Conservation (phyloP, 2,329 filamentous ascomycete genomes). For the Fusarium dlaminii region DNA sequence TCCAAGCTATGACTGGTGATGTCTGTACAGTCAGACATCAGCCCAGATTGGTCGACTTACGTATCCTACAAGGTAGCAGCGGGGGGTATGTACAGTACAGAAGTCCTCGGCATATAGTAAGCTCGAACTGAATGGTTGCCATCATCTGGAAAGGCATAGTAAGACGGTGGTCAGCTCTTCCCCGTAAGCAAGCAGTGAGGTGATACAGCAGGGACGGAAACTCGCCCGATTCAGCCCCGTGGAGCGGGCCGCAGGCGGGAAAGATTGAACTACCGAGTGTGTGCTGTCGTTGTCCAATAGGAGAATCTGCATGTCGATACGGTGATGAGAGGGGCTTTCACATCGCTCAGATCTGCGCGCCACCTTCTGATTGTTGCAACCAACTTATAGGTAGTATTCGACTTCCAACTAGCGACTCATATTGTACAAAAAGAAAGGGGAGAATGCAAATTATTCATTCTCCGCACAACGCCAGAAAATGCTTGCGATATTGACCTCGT, state of each 20-base stretch:
- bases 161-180: slow-evolving; percentile 15
- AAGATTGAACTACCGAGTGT: slow-evolving; percentile 19
- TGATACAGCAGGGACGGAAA: slow-evolving; percentile 19
- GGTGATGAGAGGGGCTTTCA: slow-evolving; percentile 23
- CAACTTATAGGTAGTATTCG: slow-evolving; percentile 14
- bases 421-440: slow-evolving; percentile 36
- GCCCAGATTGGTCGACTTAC: not conserved
- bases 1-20: not conserved
- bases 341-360: slow-evolving; percentile 30
- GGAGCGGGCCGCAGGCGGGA: slow-evolving; percentile 25
- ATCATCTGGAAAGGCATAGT: not conserved
- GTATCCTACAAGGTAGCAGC: not conserved
- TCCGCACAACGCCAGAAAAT: slow-evolving; percentile 38
- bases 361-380: slow-evolving; percentile 26
- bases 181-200: slow-evolving; percentile 3
- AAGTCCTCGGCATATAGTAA: slow-evolving; percentile 4
- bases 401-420: slow-evolving; percentile 27
- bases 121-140: not conserved
- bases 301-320: not conserved
- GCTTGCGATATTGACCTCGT: slow-evolving; percentile 16
- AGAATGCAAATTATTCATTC: slow-evolving; percentile 36
- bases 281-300: slow-evolving; percentile 13
- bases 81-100: not conserved
- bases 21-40: slow-evolving; percentile 1
- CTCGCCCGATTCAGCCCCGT: slow-evolving; percentile 9